These are phyloP conservation scores for Blastobotrys terrestris DNA, from an alignment of 805 yeast genomes.

Conservation along the genomic window DNA sequence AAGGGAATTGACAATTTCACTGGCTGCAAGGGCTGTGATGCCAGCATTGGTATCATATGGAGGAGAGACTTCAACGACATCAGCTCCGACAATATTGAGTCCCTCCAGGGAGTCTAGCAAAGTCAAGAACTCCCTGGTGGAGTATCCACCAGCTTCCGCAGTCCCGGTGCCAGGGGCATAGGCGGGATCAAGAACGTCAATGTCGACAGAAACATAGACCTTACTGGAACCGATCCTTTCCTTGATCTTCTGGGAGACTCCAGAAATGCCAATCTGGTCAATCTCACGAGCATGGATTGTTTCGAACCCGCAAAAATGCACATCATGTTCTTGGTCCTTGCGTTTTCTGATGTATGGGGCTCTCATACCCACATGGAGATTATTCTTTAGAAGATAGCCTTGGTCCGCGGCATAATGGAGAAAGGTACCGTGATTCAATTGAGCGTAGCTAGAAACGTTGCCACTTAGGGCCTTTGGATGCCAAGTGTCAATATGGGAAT, in stretches of 20 bases:
- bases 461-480: conserved; percentile 59
- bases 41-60: conserved; percentile 52
- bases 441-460: conserved; percentile 51
- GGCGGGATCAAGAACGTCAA: conserved; percentile 55
- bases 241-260: conserved; percentile 48
- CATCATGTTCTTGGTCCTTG: conserved; percentile 55
- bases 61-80: conserved; percentile 68
- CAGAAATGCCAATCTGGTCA: conserved; percentile 53
- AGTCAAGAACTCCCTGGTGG: conserved; percentile 46
- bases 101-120: conserved; percentile 56
- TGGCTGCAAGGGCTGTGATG: conserved; percentile 52
- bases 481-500: conserved; percentile 69
- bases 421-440: conserved; percentile 62
- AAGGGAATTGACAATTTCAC: conserved; percentile 38
- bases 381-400: conserved; percentile 45
- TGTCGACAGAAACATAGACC: conserved; percentile 39
- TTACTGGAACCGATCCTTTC: conserved; percentile 53
- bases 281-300: conserved; percentile 64
- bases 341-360: conserved; percentile 48
- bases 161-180: conserved; percentile 51
- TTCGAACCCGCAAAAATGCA: conserved; percentile 48
- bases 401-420: conserved; percentile 64
- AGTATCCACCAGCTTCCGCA: conserved; percentile 49
- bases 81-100: conserved; percentile 64
- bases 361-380: conserved; percentile 58